Evolutionary conservation across 2,329 filamentous ascomycete genomes (phyloP), one percentile per base, ranked within the genome.

Genomic region (Xenoacremonium recifei): DNA sequence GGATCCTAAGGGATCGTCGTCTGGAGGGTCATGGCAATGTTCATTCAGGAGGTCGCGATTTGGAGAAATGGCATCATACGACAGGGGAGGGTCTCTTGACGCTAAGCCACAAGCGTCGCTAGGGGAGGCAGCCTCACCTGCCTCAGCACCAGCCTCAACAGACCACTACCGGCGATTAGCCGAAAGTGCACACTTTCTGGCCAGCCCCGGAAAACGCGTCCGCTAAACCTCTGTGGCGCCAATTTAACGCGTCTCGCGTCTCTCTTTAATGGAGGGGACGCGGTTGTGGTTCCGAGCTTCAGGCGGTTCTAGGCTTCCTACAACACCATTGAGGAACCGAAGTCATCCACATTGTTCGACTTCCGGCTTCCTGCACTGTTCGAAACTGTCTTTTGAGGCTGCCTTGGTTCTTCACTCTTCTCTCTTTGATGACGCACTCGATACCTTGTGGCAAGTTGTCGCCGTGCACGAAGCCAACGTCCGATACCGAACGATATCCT

Each of bases 181-280:
- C 51, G 50, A 7, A 15, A 34, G n/a, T 45, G 39, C 37, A 33
- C 25, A 37, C 33, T n/a, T 6, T 23, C 27, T 30, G 37, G 12
- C 16, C 3, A 11, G 34, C 18, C 37, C n/a, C 33, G 34, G 42
- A 40, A 37, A 49, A 55, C 54, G 56, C 56, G 50, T 44, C 40
- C 39, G 40, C 29, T 20, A 20, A 19, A 34, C 16, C 41, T 34
- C 27, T 39, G 27, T 39, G 44, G 59, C 61, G 53, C 61, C 60
- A 64, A 49, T 59, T 55, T 51, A 42, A 62, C 62, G 62, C 62
- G 62, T 20, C 36, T 50, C 60, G 61, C 59, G 62, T 61, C 51
- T 51, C 47, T 20, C n/a, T n/a, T n/a, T 7, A 19, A 46, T 25
- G 35, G 42, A 40, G 23, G 29, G 34, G 19, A 37, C n/a, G n/a